Evolutionary conservation across 345 rosid species (phyloP), one percentile per base, ranked within the genome.

Genomic region (Eucalyptus tenuipes): DNA sequence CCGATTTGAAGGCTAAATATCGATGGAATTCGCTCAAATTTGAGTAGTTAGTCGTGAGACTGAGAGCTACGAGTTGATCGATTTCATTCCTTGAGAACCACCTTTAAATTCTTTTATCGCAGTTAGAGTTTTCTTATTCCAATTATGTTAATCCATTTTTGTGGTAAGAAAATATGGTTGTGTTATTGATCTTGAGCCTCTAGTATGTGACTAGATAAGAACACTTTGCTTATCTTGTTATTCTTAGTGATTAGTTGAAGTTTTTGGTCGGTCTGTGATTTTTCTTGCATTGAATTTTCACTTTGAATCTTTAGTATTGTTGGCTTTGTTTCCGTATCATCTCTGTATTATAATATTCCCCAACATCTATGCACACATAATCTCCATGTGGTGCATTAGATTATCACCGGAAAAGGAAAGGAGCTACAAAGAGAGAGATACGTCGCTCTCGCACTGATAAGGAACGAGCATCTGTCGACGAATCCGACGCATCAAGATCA

Each of bases 121-220:
- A 0, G 5, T 52, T 52, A 52, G 57, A 52, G 0, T 52, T 52
- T 52, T 18, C 10, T 52, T 52, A 0, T 52, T 8, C 0, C 4
- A 0, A 18, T 52, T 52, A 52, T 52, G 5, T 52, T 52, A 52
- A 52, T 52, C 4, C 10, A 52, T 52, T 52, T 52, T 18, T 2
- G 25, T 52, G 10, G 0, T 52, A 2, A 52, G 10, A 52, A 52
- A 52, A 52, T 52, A 52, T 0, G 0, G 24, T 18, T 52, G 24
- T 52, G 18, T 52, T 52, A 52, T 52, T 52, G 24, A 52, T 52
- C 0, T 52, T 52, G 22, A 50, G 4, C 9, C 0, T 50, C 4
- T 50, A 17, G 22, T 7, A 0, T 17, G 22, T 17, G 55, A 17
- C 9, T 50, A 50, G 3, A 50, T 0, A 50, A 7, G 1, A 50